Conservation (phyloP, 208 protist species). For the Endotrypanum monterogeii region DNA sequence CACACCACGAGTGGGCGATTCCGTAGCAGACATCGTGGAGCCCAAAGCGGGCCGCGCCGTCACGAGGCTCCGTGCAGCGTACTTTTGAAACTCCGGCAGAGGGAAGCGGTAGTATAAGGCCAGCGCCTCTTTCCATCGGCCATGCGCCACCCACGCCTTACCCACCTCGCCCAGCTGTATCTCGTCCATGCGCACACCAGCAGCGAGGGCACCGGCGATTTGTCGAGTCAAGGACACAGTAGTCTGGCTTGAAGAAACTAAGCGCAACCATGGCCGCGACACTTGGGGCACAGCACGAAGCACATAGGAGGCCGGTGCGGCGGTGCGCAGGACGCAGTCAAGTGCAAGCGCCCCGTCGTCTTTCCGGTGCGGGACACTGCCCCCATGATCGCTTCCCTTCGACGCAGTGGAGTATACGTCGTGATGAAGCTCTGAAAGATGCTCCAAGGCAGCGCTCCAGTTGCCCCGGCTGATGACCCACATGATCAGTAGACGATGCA, state of each 20-base stretch:
- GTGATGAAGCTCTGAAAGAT: constrained; percentile 2
- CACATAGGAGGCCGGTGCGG: constrained; percentile 21
- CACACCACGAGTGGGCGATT: neutral
- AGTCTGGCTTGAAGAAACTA: neutral
- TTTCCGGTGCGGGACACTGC: neutral
- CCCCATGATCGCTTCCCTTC: neutral
- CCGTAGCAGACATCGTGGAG: neutral
- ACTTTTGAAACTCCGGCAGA: constrained; percentile 59
- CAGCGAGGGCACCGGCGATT: constrained; percentile 50
- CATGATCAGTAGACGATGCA: constrained; percentile 13
- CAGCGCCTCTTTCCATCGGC: constrained; percentile 53
- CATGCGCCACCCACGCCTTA: constrained; percentile 45
- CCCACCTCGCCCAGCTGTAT: constrained; percentile 59
- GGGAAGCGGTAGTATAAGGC: constrained; percentile 55
- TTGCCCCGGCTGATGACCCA: constrained; percentile 59
- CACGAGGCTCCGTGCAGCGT: constrained; percentile 42
- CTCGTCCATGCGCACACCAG: constrained; percentile 59
- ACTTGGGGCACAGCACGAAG: constrained; percentile 19
- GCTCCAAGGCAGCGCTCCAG: constrained; percentile 44
- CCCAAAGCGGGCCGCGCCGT: constrained; percentile 13
- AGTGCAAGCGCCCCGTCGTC: constrained; percentile 8
- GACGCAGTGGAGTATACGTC: neutral
- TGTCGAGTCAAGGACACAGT: constrained; percentile 18
- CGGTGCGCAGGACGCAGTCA: constrained; percentile 46
- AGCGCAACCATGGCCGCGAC: constrained; percentile 20